Base-by-base conservation (phyloP, 2,329 filamentous ascomycete genomes). In the Diaporthe vexans region DNA sequence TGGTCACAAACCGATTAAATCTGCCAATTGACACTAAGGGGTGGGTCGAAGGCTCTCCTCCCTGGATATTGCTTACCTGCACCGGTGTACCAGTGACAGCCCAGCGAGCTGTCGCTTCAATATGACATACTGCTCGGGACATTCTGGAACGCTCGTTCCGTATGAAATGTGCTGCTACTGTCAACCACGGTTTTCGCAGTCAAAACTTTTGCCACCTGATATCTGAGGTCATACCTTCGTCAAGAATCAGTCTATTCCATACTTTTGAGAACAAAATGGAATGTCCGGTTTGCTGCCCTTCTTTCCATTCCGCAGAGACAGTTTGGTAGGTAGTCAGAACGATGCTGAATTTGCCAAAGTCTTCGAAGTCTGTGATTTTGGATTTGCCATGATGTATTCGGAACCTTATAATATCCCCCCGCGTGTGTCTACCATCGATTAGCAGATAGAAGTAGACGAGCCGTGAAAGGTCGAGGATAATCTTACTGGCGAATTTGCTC, bases 31-130 rank as follows among this genome's bases (percentile, higher is more conserved):
- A 29, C 4, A 4, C 29, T 4, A 29, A 29, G 29, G 29, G 4
- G 2, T 29, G 29, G 29, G 29, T 3, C 4, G 29, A 29, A 29
- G 29, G 29, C 29, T 29, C 29, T n/a, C n/a, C n/a, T n/a, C n/a
- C n/a, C n/a, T 29, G 29, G 4, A 29, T 26, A 4, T 1, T 10
- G 7, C 40, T 56, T 8, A 70, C 72, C 35, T 73, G 86, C 0
- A 89, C 84, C 0, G 87, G 87, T 0, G 87, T 89, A 0, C 86
- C 86, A 0, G 85, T 88, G 0, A 89, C 82, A 1, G 83, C 85
- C 87, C 86, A 89, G 8, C 86, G 81, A 2, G 78, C 79, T 21
- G 76, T 75, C 0, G 83, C 79, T 0, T 83, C 75, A 0, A 89
- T 79, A 2, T 79, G 79, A 43, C 81, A 86, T 0, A 84, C 78